Percentiles rank a stretch among this genome's conserved stretches.
Evolutionary conservation across 2,329 filamentous ascomycete genomes (phyloP).

Genomic region (Colletotrichum caudatum): DNA sequence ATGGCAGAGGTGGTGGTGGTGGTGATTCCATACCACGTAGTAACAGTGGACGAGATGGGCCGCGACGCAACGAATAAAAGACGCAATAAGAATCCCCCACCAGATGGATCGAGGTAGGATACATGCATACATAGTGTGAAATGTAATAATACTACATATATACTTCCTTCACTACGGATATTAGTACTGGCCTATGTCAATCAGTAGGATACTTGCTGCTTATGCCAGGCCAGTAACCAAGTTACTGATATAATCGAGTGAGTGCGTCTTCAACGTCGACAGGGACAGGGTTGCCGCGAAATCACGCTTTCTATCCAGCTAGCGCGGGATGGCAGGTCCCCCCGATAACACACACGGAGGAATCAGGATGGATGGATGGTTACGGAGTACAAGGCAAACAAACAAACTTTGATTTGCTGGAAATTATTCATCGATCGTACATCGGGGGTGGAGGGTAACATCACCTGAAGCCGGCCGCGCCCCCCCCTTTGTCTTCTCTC

Average conservation of each 20-base stretch:
- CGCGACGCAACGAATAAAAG: not conserved
- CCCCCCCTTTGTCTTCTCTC: not conserved
- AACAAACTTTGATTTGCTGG: slow-evolving; percentile 13
- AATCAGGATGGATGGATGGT: not conserved
- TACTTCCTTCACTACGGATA: too few relatives aligned
- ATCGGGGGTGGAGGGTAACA: not conserved
- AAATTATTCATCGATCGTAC: slow-evolving; percentile 19
- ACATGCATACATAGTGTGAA: too few relatives aligned
- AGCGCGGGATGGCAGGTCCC: slow-evolving; percentile 6
- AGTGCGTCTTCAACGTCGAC: not conserved
- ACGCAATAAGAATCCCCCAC: not conserved
- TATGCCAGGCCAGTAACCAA: too few relatives aligned
- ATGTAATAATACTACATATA: too few relatives aligned
- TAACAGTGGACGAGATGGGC: not conserved
- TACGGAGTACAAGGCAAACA: not conserved
- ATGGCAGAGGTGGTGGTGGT: not conserved
- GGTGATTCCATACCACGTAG: too few relatives aligned
- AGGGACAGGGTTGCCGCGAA: slow-evolving; percentile 9
- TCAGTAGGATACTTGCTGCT: too few relatives aligned
- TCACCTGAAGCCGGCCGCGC: not conserved
- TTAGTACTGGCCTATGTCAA: too few relatives aligned
- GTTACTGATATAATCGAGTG: too few relatives aligned
- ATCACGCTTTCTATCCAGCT: slow-evolving; percentile 3
- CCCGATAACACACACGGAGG: not conserved
- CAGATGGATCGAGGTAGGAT: not conserved